Base-by-base conservation (phyloP, 495 filamentous ascomycete genomes). In the Mytilinidion resinicola region DNA sequence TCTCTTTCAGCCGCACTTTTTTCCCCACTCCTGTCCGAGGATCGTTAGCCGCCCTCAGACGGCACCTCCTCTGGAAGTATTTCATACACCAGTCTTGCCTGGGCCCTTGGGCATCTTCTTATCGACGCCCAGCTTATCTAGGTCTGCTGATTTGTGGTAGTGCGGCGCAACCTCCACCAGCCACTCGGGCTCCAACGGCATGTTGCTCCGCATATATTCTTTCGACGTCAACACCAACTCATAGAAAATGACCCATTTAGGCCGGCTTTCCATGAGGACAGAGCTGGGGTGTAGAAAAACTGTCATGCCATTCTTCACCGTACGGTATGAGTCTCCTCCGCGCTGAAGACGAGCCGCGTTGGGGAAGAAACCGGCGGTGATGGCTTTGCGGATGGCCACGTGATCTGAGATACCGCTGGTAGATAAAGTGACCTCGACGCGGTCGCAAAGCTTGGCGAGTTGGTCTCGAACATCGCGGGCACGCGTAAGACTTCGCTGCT, bases 401-500 rank as follows among this genome's bases (percentile, higher is more conserved):
- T 87, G 69, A 70, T 96, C 89, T 35, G 73, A 76, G 7, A 85
- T 73, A 1, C 89, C 90, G 53, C 81, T 83, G 0, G 82, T 79
- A n/a, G 82, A 84, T 48, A 87, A 68, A 0, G 80, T 78, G 20
- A 96, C 89, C 71, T 96, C 95, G 36, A 96, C 88, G 1, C 91
- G 82, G 56, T 98, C 93, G 73, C 93, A 97, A 1, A 98, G 82
- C 62, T 95, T 91, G n/a, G 84, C 84, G 0, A 98, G 80, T 70
- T 98, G 93, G 63, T 98, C 93, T 38, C 91, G 88, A 14, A 97
- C 91, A 65, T 96, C 91, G 46, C 93, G 85, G 0, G 90, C 93
- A 11, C 93, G 84, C 0, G 84, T 90, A 1, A 98, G 80, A 34
- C 83, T 85, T 17, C 91, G 85, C 66, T 95, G 90, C 67, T 96